Conservation (phyloP, 2,329 filamentous ascomycete species). For the Alternaria sp. region DNA sequence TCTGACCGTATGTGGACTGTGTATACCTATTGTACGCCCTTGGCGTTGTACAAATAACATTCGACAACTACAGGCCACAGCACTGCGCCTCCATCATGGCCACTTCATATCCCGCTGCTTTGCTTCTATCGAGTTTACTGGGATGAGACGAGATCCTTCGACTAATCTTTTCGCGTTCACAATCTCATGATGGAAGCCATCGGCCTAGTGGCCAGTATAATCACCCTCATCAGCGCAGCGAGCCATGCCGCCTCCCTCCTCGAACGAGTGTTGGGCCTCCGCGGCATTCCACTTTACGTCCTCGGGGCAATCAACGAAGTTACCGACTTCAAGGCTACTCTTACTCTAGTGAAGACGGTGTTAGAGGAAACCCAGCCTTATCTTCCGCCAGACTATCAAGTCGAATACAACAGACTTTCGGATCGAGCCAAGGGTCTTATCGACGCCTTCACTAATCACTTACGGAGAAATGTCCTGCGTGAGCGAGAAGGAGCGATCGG, state of each 20-base stretch:
- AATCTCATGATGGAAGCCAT: background rate
- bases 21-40: background rate
- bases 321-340: background rate
- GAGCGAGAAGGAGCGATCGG: background rate
- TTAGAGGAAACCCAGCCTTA: background rate
- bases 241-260: background rate
- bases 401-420: background rate
- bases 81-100: background rate
- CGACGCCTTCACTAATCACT: background rate
- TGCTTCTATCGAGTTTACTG: background rate
- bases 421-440: background rate
- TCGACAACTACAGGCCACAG: background rate
- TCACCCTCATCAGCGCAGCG: background rate
- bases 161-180: accelerated
- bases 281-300: background rate
- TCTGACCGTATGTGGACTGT: background rate
- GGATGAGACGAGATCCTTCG: accelerated
- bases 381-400: background rate
- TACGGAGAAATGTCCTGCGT: background rate
- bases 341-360: accelerated
- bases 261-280: background rate
- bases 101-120: accelerated
- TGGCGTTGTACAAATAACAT: background rate
- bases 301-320: background rate
- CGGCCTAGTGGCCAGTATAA: background rate